Percentiles rank a stretch among this genome's conserved stretches.
phyloP scores from a whole-genome alignment of 495 filamentous ascomycete genomes.

The Choiromyces venosus region DNA sequence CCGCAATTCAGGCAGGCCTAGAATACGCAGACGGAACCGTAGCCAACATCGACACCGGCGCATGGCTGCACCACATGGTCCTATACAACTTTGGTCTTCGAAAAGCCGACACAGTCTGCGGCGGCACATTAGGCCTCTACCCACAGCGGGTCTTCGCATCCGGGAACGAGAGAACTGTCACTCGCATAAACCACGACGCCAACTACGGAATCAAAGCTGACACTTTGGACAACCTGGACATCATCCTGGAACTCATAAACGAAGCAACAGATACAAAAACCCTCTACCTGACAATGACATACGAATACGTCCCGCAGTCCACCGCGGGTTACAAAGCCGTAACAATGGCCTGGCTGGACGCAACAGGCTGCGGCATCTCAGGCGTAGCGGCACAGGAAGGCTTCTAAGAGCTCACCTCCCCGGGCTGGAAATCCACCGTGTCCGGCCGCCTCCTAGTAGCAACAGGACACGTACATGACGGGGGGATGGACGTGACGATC shows the following conservation, averaged over 20 bases:
- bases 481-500: slow-evolving; percentile 19
- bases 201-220: slow-evolving; percentile 37
- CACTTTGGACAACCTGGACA: slow-evolving; percentile 8
- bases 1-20: slow-evolving; percentile 27
- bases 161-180: slow-evolving; percentile 35
- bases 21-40: slow-evolving; percentile 37
- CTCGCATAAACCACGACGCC: slow-evolving; percentile 23
- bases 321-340: slow-evolving; percentile 18
- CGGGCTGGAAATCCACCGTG: too few species aligned
- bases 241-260: slow-evolving; percentile 42
- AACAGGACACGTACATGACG: slow-evolving; percentile 36
- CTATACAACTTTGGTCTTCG: slow-evolving; percentile 17
- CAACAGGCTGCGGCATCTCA: slow-evolving; percentile 30
- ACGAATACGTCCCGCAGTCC: slow-evolving; percentile 33
- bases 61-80: slow-evolving; percentile 39
- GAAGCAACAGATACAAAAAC: slow-evolving; percentile 16
- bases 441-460: too few species aligned
- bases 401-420: too few species aligned
- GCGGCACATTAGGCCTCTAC: slow-evolving; percentile 10
- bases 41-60: slow-evolving; percentile 38
- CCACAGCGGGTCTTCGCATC: slow-evolving; percentile 21
- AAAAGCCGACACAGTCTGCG: background rate
- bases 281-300: slow-evolving; percentile 37
- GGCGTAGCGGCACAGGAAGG: slow-evolving; percentile 17
- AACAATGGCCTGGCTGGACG: slow-evolving; percentile 40